Evolutionary conservation across 192 early-diverging fungal genomes (phyloP), one percentile per base, ranked within the genome.

Genomic region (Coemansia sp.): DNA sequence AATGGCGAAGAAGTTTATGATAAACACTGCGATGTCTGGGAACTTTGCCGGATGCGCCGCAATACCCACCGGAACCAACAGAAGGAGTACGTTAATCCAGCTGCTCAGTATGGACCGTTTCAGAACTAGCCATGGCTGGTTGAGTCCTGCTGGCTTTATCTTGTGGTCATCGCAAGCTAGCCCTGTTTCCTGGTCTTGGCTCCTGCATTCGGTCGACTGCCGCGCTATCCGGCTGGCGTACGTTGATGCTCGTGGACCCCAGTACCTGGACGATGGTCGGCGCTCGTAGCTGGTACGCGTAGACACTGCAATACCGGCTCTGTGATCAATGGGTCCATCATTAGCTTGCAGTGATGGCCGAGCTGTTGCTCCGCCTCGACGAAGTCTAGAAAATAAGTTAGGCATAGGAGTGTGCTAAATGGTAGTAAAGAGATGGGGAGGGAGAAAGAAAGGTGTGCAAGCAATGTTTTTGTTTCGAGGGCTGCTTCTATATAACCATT

Each of bases 1-100:
- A 48, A 97, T 94, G 6, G 93, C 95, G 27, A 94, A 86, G 50
- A 98, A 95, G 86, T 97, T 98, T 46, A 95, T 82, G 19, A 86
- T 60, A 68, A 98, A 98, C 1, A 88, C 74, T 9, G 87, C 71
- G 39, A 87, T 85, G 39, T 90, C 87, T 15, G 80, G 70, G 86
- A 92, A 94, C 27, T 88, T 73, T 38, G 90, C 74, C 23, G 78
- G 68, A 36, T 77, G 82, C 36, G 91, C 84, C 0, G 90, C 65
- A 29, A 95, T 85, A 8, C 90, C 96, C 8, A 98, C 82, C 1
- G 94, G 94, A 7, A 94, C 85, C 41, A 96, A 90, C 0, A 93
- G 27, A 14, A 95, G 76, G 1, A 93, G 75, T 10, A 90, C 29
- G 78, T 95, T 93, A 76, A 94, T 68, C 67, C 78, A 86, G 44